Percentiles rank a stretch among this genome's conserved stretches.
These are phyloP conservation scores for Podospora tetraspora DNA, from an alignment of 495 filamentous ascomycete genomes.

Conservation along the genomic window DNA sequence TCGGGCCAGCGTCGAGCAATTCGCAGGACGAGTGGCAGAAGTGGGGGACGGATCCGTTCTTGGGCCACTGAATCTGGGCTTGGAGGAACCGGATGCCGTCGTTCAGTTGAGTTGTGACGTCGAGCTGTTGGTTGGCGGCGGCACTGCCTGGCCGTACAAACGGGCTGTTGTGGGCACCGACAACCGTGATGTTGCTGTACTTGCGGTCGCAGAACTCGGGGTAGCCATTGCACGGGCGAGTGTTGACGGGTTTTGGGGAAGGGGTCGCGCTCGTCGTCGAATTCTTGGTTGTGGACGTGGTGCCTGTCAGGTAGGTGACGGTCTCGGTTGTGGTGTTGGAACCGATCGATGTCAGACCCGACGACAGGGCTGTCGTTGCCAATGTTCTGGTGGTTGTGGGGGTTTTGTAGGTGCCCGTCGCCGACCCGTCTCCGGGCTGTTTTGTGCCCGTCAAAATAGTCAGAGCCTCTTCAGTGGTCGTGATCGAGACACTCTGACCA, in stretches of 20 bases:
- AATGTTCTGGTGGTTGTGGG: slow-evolving; percentile 34
- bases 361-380: slow-evolving; percentile 22
- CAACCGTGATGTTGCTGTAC: slow-evolving; percentile 85
- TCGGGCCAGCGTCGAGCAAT: slow-evolving; percentile 70
- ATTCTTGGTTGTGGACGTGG: slow-evolving; percentile 30
- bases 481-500: slow-evolving; percentile 4
- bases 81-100: slow-evolving; percentile 90
- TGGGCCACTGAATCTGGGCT: slow-evolving; percentile 59
- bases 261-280: slow-evolving; percentile 36
- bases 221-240: slow-evolving; percentile 79
- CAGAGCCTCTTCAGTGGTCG: slow-evolving; percentile 24
- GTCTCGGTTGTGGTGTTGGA: slow-evolving; percentile 43
- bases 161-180: slow-evolving; percentile 82
- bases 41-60: slow-evolving; percentile 50
- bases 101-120: slow-evolving; percentile 68
- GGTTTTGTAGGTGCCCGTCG: slow-evolving; percentile 37
- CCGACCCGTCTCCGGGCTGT: slow-evolving; percentile 22
- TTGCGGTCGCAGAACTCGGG: slow-evolving; percentile 74
- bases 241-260: slow-evolving; percentile 52
- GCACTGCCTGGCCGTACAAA: slow-evolving; percentile 67
- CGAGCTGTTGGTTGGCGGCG: slow-evolving; percentile 70
- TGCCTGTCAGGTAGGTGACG: slow-evolving; percentile 41
- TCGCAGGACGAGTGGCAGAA: slow-evolving; percentile 72
- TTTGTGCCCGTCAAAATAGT: slow-evolving; percentile 38
- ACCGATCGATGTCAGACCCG: slow-evolving; percentile 18